Evolutionary conservation across 805 yeast genomes (phyloP).

Genomic region (Diddensiella caesifluorescens): DNA sequence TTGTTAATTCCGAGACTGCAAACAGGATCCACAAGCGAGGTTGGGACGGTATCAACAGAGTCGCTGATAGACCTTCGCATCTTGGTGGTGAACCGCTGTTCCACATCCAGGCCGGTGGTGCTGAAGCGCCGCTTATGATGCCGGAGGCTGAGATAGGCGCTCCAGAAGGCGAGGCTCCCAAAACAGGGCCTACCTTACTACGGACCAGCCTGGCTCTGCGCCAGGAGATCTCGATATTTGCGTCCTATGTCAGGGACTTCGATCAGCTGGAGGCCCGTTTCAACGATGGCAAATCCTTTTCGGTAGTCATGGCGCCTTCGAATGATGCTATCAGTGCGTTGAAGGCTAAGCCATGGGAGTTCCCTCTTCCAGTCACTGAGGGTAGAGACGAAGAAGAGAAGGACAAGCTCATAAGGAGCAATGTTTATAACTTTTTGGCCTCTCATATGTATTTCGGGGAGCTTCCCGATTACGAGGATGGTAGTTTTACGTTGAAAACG

Average conservation of each 20-base stretch:
- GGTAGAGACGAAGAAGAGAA: constrained; percentile 35
- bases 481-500: constrained; percentile 4
- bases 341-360: constrained; percentile 72
- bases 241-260: constrained; percentile 66
- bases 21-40: not conserved
- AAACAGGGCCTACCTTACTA: constrained; percentile 28
- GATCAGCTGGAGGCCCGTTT: constrained; percentile 44
- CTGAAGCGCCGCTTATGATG: constrained; percentile 1
- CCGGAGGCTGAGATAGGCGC: constrained; percentile 2
- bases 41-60: constrained; percentile 8
- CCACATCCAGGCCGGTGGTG: constrained; percentile 11
- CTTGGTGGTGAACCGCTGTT: constrained; percentile 12
- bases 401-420: constrained; percentile 46
- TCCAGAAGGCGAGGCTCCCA: constrained; percentile 29
- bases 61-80: constrained; percentile 6
- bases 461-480: constrained; percentile 8
- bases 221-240: constrained; percentile 52
- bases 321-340: constrained; percentile 53
- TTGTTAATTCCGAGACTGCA: not conserved
- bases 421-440: constrained; percentile 53
- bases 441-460: constrained; percentile 50
- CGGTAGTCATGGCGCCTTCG: constrained; percentile 65
- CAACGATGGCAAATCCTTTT: constrained; percentile 39
- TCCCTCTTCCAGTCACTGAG: constrained; percentile 48
- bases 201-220: constrained; percentile 38